Evolutionary conservation across 495 filamentous ascomycete genomes (phyloP), one percentile per base, ranked within the genome.

Genomic region (Neurospora sp.): DNA sequence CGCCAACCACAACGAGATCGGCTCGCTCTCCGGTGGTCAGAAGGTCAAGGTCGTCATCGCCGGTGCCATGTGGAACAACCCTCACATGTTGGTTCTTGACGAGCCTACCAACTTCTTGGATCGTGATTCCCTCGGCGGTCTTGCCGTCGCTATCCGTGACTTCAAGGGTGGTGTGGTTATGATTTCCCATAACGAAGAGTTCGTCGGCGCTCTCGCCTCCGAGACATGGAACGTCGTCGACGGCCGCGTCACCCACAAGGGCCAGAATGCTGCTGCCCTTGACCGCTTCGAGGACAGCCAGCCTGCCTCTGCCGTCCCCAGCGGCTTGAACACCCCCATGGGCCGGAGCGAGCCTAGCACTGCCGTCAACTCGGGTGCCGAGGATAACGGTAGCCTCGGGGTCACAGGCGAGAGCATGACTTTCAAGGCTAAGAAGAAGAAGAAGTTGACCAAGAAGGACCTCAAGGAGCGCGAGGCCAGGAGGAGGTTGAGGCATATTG

Each of bases 51-150:
- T 99, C 61, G 96, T 99, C 68, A 89, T 99, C 68, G 95, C 96
- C n/a, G 94, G 92, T 76, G 93, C 93, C 74, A 96, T 97, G 94
- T 97, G 94, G 96, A 97, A 97, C 83, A 98, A 97, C 85, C 96
- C 96, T 0, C 96, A 99, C 85, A 84, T 99, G 73, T 89, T 99
- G 69, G 96, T 99, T 20, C 91, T 99, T 18, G 96, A 99, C 89
- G 96, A 99, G 83, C 96, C 96, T 39, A 98, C 96, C 82, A 99
- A 99, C 86, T 99, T 97, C 88, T 89, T 99, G 84, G 96, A 99
- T 76, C 93, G 96, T 76, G 96, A 99, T 84, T 96, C 94, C 0
- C 90, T 99, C 10, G 96, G 96, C 76, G 96, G 95, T 80, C 86
- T 99, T 71, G 94, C 96, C 22, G 94, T 97, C 41, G 96, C 96